phyloP scores from a whole-genome alignment of 2,329 filamentous ascomycete species.

The Aspergillus vadensis region DNA sequence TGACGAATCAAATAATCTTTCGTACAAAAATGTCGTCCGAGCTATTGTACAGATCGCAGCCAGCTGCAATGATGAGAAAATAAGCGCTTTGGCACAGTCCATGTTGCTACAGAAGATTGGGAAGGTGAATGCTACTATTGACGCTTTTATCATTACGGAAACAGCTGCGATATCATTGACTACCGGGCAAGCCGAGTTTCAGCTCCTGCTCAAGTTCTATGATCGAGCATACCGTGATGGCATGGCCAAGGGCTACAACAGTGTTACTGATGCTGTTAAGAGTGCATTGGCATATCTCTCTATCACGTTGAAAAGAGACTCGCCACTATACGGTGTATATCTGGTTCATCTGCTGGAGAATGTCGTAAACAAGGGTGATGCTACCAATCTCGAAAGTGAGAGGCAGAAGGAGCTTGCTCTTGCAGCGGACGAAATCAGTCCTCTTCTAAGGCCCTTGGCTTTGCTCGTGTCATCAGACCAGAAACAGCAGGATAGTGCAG shows the following conservation, averaged over 20 bases:
- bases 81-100: conserved; percentile 86
- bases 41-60: conserved; percentile 89
- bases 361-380: conserved; percentile 87
- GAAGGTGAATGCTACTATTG: conserved; percentile 76
- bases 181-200: conserved; percentile 80
- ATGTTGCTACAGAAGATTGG: conserved; percentile 96
- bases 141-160: conserved; percentile 82
- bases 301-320: conserved; percentile 64
- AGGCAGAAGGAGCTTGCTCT: conserved; percentile 78
- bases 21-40: conserved; percentile 88
- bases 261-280: conserved; percentile 73
- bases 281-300: conserved; percentile 81
- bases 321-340: conserved; percentile 79
- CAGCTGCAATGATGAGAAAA: conserved; percentile 82
- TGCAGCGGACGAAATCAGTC: conserved; percentile 81
- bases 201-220: conserved; percentile 81
- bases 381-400: conserved; percentile 70
- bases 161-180: conserved; percentile 75
- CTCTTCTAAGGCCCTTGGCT: conserved; percentile 84
- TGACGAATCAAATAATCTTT: conserved; percentile 75
- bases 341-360: conserved; percentile 80
- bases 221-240: conserved; percentile 73
- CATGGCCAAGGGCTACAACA: conserved; percentile 66
- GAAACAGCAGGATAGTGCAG: conserved; percentile 25
- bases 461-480: conserved; percentile 66